Percentiles rank a stretch among this genome's conserved stretches.
Evolutionary conservation across 2,329 filamentous ascomycete genomes (phyloP).

Genomic region (Ophiostoma quercus): DNA sequence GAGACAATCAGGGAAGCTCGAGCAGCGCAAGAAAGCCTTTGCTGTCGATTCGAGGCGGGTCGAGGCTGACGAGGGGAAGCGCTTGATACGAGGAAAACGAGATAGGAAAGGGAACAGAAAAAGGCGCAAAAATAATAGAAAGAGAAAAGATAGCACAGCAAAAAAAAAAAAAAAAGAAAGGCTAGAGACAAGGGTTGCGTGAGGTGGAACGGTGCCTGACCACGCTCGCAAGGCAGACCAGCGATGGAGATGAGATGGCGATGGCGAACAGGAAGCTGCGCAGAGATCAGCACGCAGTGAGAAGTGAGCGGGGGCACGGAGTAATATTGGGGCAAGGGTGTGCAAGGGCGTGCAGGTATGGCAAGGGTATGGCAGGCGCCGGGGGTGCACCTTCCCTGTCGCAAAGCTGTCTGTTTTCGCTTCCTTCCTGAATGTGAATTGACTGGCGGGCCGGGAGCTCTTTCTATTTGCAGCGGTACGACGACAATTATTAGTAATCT

Average conservation of each 20-base stretch:
- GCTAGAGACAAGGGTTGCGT: no score
- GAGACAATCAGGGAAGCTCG: neutral
- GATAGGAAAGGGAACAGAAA: neutral
- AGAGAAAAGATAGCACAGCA: neutral
- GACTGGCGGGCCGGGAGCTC: neutral
- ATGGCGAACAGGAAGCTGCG: neutral
- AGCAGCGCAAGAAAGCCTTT: neutral
- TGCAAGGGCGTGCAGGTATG: no score
- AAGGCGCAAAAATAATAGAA: neutral
- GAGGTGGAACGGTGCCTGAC: neutral
- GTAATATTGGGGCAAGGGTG: neutral
- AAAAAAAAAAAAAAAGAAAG: neutral
- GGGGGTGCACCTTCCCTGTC: neutral
- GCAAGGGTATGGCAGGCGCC: neutral
- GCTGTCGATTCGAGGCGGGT: neutral
- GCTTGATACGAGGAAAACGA: neutral
- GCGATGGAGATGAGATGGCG: neutral
- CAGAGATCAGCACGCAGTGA: neutral
- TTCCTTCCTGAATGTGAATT: neutral
- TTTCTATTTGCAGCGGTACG: neutral
- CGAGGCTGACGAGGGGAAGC: neutral
- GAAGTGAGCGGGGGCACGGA: neutral
- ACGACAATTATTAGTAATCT: neutral
- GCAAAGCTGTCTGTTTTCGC: neutral
- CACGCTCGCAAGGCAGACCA: slow-evolving; percentile 1